Evolutionary conservation across 2,329 filamentous ascomycete species (phyloP).

Genomic region (Sclerotinia nivalis): DNA sequence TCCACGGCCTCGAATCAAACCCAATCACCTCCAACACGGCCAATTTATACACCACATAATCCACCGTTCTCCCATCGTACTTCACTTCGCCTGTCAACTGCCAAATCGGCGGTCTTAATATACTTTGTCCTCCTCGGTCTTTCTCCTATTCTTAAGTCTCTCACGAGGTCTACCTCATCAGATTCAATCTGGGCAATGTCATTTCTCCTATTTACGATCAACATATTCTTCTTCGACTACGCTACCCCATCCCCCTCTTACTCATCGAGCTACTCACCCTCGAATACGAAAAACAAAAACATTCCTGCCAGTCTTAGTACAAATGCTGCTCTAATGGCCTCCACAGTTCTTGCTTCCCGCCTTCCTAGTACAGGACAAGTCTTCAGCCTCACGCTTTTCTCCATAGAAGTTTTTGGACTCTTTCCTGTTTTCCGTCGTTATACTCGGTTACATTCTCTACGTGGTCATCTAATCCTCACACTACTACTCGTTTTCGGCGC

Average conservation of each 20-base stretch:
- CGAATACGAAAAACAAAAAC: constrained; percentile 33
- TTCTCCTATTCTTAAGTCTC: constrained; percentile 91
- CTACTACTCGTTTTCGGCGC: constrained; percentile 75
- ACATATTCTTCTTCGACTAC: constrained; percentile 98
- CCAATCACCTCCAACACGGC: constrained; percentile 58
- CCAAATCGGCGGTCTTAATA: constrained; percentile 90
- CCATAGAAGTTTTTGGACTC: constrained; percentile 93
- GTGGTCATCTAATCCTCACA: constrained; percentile 76
- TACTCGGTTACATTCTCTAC: constrained; percentile 77
- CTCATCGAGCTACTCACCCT: constrained; percentile 44
- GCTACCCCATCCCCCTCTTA: constrained; percentile 54
- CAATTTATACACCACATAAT: constrained; percentile 27
- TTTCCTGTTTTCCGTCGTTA: constrained; percentile 97
- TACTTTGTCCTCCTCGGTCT: constrained; percentile 90
- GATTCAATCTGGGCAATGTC: constrained; percentile 98
- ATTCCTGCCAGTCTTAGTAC: constrained; percentile 72
- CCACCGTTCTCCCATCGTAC: constrained; percentile 44
- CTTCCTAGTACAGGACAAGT: constrained; percentile 90
- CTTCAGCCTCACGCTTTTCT: constrained; percentile 92
- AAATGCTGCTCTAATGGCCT: constrained; percentile 95
- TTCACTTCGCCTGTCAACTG: constrained; percentile 70
- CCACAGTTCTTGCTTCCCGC: constrained; percentile 86
- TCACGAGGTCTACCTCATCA: constrained; percentile 88
- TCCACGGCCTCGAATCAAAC: constrained; percentile 46
- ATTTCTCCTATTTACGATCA: constrained; percentile 88